Conservation (phyloP, 371 early-diverging fungal species). For the Actinomucor elegans region DNA sequence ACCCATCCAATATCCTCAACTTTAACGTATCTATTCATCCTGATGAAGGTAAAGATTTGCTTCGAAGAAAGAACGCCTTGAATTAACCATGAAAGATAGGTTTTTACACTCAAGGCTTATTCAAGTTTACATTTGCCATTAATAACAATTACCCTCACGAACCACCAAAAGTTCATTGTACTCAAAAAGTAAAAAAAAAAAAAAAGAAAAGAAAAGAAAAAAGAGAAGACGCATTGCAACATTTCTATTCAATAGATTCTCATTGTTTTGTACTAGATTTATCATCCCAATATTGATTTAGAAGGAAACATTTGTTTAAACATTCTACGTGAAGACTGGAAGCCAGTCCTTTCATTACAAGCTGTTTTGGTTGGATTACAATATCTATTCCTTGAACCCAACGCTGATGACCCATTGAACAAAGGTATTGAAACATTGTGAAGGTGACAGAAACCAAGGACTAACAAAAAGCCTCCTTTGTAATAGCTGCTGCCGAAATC, state of each 20-base stretch:
- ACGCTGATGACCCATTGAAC: constrained; percentile 99
- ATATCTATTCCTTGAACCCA: constrained; percentile 96
- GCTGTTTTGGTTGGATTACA: constrained; percentile 95
- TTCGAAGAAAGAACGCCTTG: too few relatives aligned
- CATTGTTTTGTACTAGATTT: constrained; percentile 63
- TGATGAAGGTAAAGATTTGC: constrained; percentile 78
- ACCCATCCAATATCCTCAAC: constrained; percentile 81
- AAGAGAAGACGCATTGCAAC: too few relatives aligned
- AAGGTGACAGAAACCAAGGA: too few relatives aligned
- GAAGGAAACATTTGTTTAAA: constrained; percentile 99
- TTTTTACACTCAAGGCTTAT: constrained; percentile 93
- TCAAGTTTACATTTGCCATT: constrained; percentile 90
- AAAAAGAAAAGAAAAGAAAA: constrained; percentile 7
- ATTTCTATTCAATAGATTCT: too few relatives aligned
- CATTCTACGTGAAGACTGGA: constrained; percentile 99
- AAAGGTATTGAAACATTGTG: too few relatives aligned
- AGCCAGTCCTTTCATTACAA: constrained; percentile 97
- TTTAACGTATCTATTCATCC: constrained; percentile 86
- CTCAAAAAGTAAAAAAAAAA: constrained; percentile 79
- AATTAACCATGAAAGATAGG: too few relatives aligned
- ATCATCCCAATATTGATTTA: constrained; percentile 99
- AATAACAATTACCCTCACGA: constrained; percentile 97
- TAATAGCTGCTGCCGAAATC: constrained; percentile 75
- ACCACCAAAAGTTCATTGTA: constrained; percentile 96
- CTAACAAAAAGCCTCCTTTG: neutral